Base-by-base conservation (phyloP, 441 rosid species). In the Monsonia emarginata region DNA sequence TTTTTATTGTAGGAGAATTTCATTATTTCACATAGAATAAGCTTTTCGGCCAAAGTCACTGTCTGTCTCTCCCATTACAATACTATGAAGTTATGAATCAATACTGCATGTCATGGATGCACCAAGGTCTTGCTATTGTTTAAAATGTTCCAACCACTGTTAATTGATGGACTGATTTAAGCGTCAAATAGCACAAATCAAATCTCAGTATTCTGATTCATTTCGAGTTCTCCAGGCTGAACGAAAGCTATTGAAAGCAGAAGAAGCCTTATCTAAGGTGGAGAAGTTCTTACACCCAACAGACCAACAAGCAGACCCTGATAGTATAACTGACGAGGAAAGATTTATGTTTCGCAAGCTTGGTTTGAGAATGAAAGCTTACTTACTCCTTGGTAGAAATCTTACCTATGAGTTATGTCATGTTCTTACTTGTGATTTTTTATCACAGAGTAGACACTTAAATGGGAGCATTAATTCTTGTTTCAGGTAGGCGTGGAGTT, bases 291-390 rank as follows among this genome's bases (percentile, higher is more conserved):
- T 90, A 70, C 81, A 76, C 74, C 98, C 98, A 48, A 62, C 90
- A 62, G 84, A 81, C 62, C 67, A 71, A 56, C 91, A 83, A 76
- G 82, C 95, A 73, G 95, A 90, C 68, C 80, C 88, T 5, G 85
- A 85, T 58, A 83, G 90, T 82, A 86, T 90, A 69, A 84, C 91
- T 63, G 91, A 90, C 31, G 98, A 93, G 79, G 98, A 93, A 72
- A 88, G 98, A 78, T 93, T 80, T 83, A 93, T 93, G 98, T 93
- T 90, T 72, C 91, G 91, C 64, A 93, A 93, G 88, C 91, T 93
- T 61, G 97, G 97, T 61, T 77, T 90, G 72, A 88, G 71, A 81
- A 93, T 93, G 98, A 90, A 93, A 77, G 93, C 97, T 72, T 93
- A 88, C 84, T 78, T 88, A 68, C 96, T 90, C 74, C 87, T 93